Base-by-base conservation (phyloP, 108 stramenopile genomes). In the Cyclotella sp. region DNA sequence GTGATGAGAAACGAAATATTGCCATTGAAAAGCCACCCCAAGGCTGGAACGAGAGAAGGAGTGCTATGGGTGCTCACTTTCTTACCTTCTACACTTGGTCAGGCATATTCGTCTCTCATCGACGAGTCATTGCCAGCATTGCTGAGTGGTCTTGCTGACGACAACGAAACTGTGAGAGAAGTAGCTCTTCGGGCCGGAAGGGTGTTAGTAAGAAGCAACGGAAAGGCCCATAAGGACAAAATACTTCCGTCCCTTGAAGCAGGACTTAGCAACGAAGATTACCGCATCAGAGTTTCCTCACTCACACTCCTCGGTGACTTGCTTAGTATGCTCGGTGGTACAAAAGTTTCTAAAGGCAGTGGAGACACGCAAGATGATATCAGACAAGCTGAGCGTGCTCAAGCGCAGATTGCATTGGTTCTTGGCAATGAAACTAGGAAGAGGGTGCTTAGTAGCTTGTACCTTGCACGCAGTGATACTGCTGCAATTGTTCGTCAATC, bases 21-120 rank as follows among this genome's bases (percentile, higher is more conserved):
- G 58, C 95, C 97, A 13, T 79, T 97, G 45, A 81, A 83, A 57
- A 87, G 84, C 66, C 93, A 97, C 65, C 96, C 97, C 5, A 87
- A 95, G 68, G 81, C 89, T 9, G 81, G 93, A 53, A 98, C 96
- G 14, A 85, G 98, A 54, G 98, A 99, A 77, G 99, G 99, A 22
- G 94, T 98, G n/a, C 81, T 99, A 15, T 99, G 99, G 99, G 88
- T 99, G 39, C 89, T 99, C 47, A 97, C 96, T n/a, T 99, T 98
- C 77, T 88, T 99, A 59, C 99, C 99, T 2, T 91, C 95, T 28
- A 83, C 93, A 26, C 78, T 98, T 27, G 92, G 89, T 10, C 94
- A 96, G 70, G 90, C 78, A 19, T 99, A 97, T 75, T 82, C 92
- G 22, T 78, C 85, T 14, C 74, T 95, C 42, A 89, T 99, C 51